Base-by-base conservation (phyloP, 768 basidiomycete species). In the Russula earlei region DNA sequence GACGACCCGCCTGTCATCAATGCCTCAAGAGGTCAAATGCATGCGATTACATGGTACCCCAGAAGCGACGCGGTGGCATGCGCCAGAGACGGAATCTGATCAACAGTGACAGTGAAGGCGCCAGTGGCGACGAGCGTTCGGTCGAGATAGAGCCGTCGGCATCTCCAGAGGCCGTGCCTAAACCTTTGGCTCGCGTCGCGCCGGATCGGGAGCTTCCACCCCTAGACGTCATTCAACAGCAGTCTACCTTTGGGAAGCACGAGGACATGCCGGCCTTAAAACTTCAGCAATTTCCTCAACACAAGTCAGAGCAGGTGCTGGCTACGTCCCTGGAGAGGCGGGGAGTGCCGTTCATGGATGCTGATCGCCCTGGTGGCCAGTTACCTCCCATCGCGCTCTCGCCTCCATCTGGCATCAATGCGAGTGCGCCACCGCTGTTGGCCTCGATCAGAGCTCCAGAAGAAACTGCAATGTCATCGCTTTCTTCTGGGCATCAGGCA, bases 1-100 rank as follows among this genome's bases (percentile, higher is more conserved):
- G 84, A 40, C 80, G 86, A 47, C 89, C 89, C 8, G 84, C 87
- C 14, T 91, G 89, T 66, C 75, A 80, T 45, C 89, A 91, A 67
- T 91, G 89, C 66, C 71, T 82, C 58, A 90, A 91, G 69, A 81
- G 89, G 47, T 79, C 78, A 45, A 82, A 89, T 63, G 70, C 80
- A 15, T 91, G 89, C 68, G 88, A 90, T 66, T 91, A 91, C 62
- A 82, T 81, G 79, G 81, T 83, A 15, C 72, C 80, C 62, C 82
- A 80, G 69, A 89, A 86, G 68, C 82, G 86, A 34, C 83, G 87
- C 50, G 81, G 81, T 43, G 78, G 77, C 31, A 66, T 75, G 46
- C 72, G 76, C 58, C 75, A 78, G 64, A 56, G 62, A 46, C 58
- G 77, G 42, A 66, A 65, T 60, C 56, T 65, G 17, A 67, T 62